These are phyloP conservation scores for Ogataea pilisensis DNA, from an alignment of 805 yeast genomes.

Conservation along the genomic window DNA sequence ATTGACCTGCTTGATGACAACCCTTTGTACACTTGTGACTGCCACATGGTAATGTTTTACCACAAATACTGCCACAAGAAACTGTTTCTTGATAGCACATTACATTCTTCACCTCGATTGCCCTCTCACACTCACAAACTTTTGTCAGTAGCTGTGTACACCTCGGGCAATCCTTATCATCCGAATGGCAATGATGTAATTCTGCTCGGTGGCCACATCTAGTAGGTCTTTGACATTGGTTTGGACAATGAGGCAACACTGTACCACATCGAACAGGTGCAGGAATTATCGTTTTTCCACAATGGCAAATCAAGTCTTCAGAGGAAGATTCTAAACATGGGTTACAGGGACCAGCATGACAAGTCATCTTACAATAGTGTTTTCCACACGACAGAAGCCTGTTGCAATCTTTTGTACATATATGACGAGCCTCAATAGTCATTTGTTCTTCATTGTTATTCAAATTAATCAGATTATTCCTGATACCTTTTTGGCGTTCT, in stretches of 20 bases:
- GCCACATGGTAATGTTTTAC: slow-evolving; percentile 43
- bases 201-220: slow-evolving; percentile 71
- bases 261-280: slow-evolving; percentile 90
- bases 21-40: slow-evolving; percentile 47
- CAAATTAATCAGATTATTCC: slow-evolving; percentile 39
- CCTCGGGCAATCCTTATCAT: slow-evolving; percentile 61
- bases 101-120: slow-evolving; percentile 47
- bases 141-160: slow-evolving; percentile 49
- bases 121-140: slow-evolving; percentile 29
- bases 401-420: slow-evolving; percentile 66
- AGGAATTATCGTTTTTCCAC: slow-evolving; percentile 71
- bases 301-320: slow-evolving; percentile 73
- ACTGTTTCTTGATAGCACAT: slow-evolving; percentile 66
- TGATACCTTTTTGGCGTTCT: slow-evolving; percentile 41
- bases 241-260: slow-evolving; percentile 55
- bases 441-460: slow-evolving; percentile 46
- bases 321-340: slow-evolving; percentile 79
- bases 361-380: slow-evolving; percentile 65
- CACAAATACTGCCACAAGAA: slow-evolving; percentile 68
- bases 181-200: slow-evolving; percentile 74
- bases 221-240: slow-evolving; percentile 55
- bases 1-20: slow-evolving; percentile 57
- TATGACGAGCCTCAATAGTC: slow-evolving; percentile 66
- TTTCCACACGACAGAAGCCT: slow-evolving; percentile 56
- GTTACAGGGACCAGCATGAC: slow-evolving; percentile 78